phyloP scores from a whole-genome alignment of 1,284 basidiomycete species.

The Garcileccinum viscosum region DNA sequence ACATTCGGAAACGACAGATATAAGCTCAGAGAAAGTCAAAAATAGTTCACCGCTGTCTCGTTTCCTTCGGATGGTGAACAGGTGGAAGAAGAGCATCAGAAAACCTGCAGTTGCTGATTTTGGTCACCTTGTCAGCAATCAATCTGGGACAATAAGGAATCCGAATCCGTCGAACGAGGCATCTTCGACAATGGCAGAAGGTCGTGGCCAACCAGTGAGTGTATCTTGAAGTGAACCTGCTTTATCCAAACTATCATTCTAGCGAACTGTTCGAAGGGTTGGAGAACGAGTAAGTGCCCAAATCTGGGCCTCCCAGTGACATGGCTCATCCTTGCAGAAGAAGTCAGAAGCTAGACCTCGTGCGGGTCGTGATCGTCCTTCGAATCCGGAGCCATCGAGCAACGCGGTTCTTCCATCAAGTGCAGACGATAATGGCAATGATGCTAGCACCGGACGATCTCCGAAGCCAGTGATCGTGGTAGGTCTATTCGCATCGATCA shows the following conservation, averaged over 20 bases:
- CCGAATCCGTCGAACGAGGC: background rate
- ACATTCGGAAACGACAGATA: background rate
- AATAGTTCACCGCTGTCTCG: background rate
- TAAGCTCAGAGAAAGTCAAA: background rate
- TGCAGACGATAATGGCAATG: too few species aligned
- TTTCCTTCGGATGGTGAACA: background rate
- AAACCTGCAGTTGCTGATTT: background rate
- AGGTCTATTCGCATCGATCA: background rate
- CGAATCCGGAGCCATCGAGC: too few species aligned
- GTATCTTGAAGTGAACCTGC: too few species aligned
- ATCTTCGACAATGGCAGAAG: background rate
- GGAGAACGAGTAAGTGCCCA: background rate
- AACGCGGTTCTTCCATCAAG: too few species aligned
- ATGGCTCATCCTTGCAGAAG: background rate
- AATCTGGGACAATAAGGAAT: background rate
- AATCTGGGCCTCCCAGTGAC: background rate
- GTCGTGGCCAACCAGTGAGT: background rate
- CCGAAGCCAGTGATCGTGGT: too few species aligned
- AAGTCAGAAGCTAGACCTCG: background rate
- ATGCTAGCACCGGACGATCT: too few species aligned
- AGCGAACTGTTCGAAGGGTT: too few species aligned
- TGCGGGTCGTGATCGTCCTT: background rate
- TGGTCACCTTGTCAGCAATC: background rate
- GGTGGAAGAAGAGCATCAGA: background rate
- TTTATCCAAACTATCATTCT: too few species aligned